Evolutionary conservation across 2,329 filamentous ascomycete genomes (phyloP).

Genomic region (Ceratocystiopsis brevicomis): DNA sequence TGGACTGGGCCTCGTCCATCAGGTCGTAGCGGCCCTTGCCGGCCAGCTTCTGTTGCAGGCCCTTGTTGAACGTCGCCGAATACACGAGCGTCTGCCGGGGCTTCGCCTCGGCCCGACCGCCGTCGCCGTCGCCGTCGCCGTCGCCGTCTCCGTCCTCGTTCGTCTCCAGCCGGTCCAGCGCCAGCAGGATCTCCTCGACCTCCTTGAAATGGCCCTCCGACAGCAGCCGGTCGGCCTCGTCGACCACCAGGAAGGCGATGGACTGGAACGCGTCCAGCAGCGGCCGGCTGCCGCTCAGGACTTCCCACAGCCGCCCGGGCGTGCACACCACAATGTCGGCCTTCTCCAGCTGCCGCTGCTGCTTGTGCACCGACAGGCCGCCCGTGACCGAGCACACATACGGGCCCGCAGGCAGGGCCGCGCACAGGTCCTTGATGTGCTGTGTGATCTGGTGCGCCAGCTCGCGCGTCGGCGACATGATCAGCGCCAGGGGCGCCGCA

Average conservation of each 20-base stretch:
- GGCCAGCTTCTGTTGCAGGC: conserved; percentile 74
- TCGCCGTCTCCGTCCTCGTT: conserved; percentile 25
- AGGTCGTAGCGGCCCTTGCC: conserved; percentile 53
- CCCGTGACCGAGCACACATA: conserved; percentile 82
- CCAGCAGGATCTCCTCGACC: conserved; percentile 66
- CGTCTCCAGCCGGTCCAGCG: conserved; percentile 56
- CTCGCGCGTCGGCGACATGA: conserved; percentile 83
- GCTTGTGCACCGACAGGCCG: conserved; percentile 85
- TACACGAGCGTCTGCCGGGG: conserved; percentile 81
- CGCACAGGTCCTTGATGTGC: conserved; percentile 61
- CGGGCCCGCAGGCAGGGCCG: conserved; percentile 37
- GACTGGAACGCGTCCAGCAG: conserved; percentile 51
- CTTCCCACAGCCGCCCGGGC: conserved; percentile 84
- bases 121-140: conserved; percentile 27
- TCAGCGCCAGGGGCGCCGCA: conserved; percentile 46
- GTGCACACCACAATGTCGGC: conserved; percentile 91
- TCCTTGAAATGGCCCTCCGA: conserved; percentile 94
- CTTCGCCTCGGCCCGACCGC: conserved; percentile 8
- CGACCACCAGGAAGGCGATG: conserved; percentile 70
- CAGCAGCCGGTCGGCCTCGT: conserved; percentile 83
- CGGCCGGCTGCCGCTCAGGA: conserved; percentile 57
- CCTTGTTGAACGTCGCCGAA: conserved; percentile 87
- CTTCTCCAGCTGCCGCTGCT: conserved; percentile 63
- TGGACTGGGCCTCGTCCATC: conserved; percentile 57
- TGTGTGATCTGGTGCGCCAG: conserved; percentile 78